A percentile compares a stretch with the other conserved stretches of the same genome.
These are phyloP conservation scores for Hevea brasiliensis DNA, from an alignment of 345 rosid species.

Conservation along the genomic window DNA sequence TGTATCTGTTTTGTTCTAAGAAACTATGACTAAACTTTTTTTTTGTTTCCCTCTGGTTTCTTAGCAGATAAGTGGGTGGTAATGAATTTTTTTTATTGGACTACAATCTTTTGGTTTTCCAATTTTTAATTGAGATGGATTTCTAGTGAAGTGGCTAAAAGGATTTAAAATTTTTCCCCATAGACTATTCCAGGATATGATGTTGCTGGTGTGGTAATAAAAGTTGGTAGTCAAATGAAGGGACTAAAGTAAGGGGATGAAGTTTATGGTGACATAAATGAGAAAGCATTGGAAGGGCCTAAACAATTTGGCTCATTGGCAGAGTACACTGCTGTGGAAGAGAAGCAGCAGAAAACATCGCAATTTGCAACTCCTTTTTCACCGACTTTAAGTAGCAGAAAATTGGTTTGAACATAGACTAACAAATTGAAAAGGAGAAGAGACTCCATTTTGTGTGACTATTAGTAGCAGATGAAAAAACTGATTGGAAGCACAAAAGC, in stretches of 20 bases:
- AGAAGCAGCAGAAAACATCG: too few relatives aligned
- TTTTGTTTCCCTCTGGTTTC: not conserved
- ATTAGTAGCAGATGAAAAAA: too few relatives aligned
- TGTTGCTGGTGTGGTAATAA: conserved; percentile 86
- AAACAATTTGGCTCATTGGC: conserved; percentile 87
- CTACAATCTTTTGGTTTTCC: not conserved
- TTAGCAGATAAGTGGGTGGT: too few relatives aligned
- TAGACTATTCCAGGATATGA: conserved; percentile 97
- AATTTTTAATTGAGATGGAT: not conserved
- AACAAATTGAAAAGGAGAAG: too few relatives aligned
- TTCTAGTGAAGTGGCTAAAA: not conserved
- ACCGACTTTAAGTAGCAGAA: too few relatives aligned
- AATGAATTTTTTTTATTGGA: too few relatives aligned
- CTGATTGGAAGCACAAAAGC: too few relatives aligned
- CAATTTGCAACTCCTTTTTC: too few relatives aligned
- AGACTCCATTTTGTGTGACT: too few relatives aligned
- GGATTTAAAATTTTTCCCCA: conserved; percentile 17
- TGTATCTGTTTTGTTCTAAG: not conserved
- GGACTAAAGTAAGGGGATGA: conserved; percentile 79
- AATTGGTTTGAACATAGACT: too few relatives aligned
- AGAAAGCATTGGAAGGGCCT: conserved; percentile 90
- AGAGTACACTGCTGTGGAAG: conserved; percentile 83
- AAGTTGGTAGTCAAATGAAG: conserved; percentile 68
- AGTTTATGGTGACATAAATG: conserved; percentile 82
- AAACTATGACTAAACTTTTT: not conserved